A percentile compares a stretch with the other conserved stretches of the same genome.
Conservation (phyloP, 2,329 filamentous ascomycete genomes). For the Meredithiella fracta region DNA sequence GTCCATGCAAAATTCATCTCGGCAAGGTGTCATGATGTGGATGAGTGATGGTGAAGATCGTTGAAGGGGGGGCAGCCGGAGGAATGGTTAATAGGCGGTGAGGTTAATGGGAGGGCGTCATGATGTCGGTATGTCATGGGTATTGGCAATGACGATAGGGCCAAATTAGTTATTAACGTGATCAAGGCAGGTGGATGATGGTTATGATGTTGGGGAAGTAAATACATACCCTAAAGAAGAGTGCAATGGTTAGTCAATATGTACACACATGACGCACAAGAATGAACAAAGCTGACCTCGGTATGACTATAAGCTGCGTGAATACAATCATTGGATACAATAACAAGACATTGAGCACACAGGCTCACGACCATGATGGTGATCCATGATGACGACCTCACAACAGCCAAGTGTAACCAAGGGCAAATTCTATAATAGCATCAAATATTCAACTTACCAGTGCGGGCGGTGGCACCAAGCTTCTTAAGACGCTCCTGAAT, state of each 20-base stretch:
- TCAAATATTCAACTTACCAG: slow-evolving; percentile 38
- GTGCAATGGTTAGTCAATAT: slow-evolving; percentile 15
- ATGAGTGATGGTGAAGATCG: background rate
- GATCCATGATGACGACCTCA: background rate
- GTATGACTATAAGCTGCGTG: background rate
- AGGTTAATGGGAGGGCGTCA: background rate
- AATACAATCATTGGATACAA: background rate
- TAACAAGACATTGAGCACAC: background rate
- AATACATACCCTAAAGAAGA: slow-evolving; percentile 13
- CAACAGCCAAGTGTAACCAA: background rate
- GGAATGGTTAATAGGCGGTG: background rate
- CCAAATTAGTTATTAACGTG: background rate
- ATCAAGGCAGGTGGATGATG: background rate
- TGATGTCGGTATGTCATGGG: background rate
- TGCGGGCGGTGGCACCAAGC: slow-evolving; percentile 39
- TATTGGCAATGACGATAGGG: background rate
- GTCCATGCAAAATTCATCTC: slow-evolving; percentile 10
- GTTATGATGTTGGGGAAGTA: background rate
- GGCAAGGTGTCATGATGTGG: background rate
- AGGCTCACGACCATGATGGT: background rate
- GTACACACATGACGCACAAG: slow-evolving; percentile 1
- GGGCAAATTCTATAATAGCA: background rate
- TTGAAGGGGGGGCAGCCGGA: background rate
- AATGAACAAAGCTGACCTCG: background rate
- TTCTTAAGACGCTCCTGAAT: slow-evolving; percentile 44